phyloP scores from a whole-genome alignment of 495 filamentous ascomycete species.

The Penicillium arizonense region DNA sequence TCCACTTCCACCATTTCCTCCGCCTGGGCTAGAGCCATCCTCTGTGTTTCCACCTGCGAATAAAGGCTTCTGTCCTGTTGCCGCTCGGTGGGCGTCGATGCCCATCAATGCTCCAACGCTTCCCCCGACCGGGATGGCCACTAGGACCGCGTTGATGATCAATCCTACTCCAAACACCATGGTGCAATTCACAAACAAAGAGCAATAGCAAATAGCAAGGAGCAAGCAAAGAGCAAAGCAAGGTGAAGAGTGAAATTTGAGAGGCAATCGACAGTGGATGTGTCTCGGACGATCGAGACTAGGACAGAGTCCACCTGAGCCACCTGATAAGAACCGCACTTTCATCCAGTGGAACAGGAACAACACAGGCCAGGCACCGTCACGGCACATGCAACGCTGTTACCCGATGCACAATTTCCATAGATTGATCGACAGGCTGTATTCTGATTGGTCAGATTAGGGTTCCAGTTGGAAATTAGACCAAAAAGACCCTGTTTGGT shows the following conservation, averaged over 20 bases:
- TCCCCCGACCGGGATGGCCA: slow-evolving; percentile 39
- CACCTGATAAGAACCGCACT: too few species aligned
- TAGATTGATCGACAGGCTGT: background rate
- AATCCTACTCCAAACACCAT: slow-evolving; percentile 20
- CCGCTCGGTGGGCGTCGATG: slow-evolving; percentile 35
- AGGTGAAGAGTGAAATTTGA: background rate
- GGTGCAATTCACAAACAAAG: background rate
- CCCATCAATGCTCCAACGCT: slow-evolving; percentile 37
- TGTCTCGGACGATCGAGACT: slow-evolving; percentile 2
- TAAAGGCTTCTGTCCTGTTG: slow-evolving; percentile 25
- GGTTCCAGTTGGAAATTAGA: background rate
- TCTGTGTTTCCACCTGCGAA: slow-evolving; percentile 16
- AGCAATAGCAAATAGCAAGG: background rate
- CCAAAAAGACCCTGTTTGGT: background rate
- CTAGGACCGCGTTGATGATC: slow-evolving; percentile 35
- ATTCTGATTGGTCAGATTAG: background rate
- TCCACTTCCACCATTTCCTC: slow-evolving; percentile 1
- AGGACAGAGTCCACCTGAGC: background rate
- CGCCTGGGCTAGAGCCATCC: background rate
- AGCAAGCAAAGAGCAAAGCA: slow-evolving; percentile 2
- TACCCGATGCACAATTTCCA: background rate
- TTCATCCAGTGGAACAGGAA: background rate
- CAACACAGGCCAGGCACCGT: background rate
- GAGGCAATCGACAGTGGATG: background rate
- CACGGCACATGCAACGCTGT: background rate